A percentile compares a stretch with the other conserved stretches of the same genome.
Conservation (phyloP, 2,329 filamentous ascomycete genomes). For the Sarocladiaceae sp. region DNA sequence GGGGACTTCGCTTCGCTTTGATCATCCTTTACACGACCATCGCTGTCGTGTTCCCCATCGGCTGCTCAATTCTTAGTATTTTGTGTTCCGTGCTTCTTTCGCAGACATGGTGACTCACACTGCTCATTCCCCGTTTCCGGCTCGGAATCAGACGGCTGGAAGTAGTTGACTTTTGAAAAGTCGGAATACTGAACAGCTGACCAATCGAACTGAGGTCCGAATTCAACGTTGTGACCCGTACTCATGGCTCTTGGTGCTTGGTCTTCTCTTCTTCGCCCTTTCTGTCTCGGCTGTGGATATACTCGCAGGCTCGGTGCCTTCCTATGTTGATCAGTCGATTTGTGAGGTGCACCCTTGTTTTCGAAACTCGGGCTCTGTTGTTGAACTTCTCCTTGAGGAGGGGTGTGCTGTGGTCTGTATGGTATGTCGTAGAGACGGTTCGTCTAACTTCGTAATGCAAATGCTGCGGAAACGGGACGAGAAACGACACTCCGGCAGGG, state of each 20-base stretch:
- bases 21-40: not conserved
- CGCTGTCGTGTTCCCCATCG: slow-evolving; percentile 2
- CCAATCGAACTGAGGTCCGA: slow-evolving; percentile 1
- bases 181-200: slow-evolving; percentile 11
- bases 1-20: slow-evolving; percentile 6
- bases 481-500: slow-evolving; percentile 3
- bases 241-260: slow-evolving; percentile 5
- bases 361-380: slow-evolving; percentile 1
- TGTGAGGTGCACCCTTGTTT: slow-evolving; percentile 1
- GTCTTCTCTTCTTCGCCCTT: not conserved
- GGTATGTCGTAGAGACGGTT: no score
- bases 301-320: no score
- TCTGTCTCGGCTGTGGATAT: no score
- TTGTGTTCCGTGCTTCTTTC: no score
- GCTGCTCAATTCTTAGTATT: not conserved
- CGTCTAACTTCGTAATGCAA: no score
- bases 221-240: slow-evolving; percentile 4
- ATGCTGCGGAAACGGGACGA: no score
- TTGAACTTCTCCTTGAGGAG: not conserved
- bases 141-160: slow-evolving; percentile 10
- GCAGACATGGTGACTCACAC: not conserved
- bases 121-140: slow-evolving; percentile 2
- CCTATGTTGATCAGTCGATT: not conserved
- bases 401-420: slow-evolving; percentile 2
- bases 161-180: slow-evolving; percentile 12